Conservation (phyloP, 2,329 filamentous ascomycete genomes). For the Talaromyces verruculosus region DNA sequence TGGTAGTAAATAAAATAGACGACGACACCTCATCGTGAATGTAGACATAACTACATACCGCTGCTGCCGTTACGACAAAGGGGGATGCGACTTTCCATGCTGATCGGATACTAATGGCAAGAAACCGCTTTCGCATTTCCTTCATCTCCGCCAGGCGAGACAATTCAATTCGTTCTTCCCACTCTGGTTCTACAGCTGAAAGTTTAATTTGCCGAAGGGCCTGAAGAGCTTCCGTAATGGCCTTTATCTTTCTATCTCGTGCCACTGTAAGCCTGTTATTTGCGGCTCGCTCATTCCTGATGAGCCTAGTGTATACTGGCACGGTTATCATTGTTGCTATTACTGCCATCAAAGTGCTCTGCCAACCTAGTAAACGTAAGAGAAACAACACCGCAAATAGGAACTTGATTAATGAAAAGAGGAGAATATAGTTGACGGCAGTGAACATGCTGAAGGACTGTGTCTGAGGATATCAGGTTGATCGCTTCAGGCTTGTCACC, state of each 20-base stretch:
- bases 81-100: constrained; percentile 4
- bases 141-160: constrained; percentile 51
- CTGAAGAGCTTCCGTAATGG: constrained; percentile 72
- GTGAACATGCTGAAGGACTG: constrained; percentile 12
- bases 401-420: not conserved
- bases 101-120: constrained; percentile 1
- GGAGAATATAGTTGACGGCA: constrained; percentile 10
- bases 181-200: constrained; percentile 70
- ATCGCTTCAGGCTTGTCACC: constrained; percentile 2
- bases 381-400: constrained; percentile 10
- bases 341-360: constrained; percentile 64
- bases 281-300: constrained; percentile 28
- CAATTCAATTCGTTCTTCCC: constrained; percentile 69
- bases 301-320: constrained; percentile 41
- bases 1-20: constrained; percentile 9
- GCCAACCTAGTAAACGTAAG: constrained; percentile 65
- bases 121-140: not conserved
- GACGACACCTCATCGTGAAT: not conserved
- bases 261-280: constrained; percentile 73
- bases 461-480: constrained; percentile 12
- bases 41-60: not conserved
- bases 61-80: constrained; percentile 1
- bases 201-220: constrained; percentile 85
- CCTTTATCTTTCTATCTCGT: constrained; percentile 70
- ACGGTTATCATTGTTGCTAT: constrained; percentile 62